Percentiles rank a stretch among this genome's conserved stretches.
Conservation (phyloP, 2,329 filamentous ascomycete species). For the Teratosphaeria destructans region DNA sequence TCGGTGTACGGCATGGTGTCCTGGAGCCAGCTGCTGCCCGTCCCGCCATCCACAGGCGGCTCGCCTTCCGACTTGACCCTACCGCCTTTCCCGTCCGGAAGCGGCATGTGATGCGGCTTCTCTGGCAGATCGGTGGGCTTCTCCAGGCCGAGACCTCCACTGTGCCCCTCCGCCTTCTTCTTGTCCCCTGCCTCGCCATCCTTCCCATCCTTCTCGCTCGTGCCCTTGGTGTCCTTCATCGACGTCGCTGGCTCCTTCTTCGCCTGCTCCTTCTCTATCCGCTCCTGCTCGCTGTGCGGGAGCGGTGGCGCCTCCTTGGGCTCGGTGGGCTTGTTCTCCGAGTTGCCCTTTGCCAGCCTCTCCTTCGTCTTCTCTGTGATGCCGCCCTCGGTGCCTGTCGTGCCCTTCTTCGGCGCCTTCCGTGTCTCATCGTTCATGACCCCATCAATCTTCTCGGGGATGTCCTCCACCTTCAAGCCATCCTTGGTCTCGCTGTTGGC, state of each 20-base stretch:
- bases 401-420: constrained; percentile 67
- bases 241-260: constrained; percentile 11
- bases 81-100: constrained; percentile 47
- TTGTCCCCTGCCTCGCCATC: constrained; percentile 24
- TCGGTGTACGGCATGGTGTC: constrained; percentile 31
- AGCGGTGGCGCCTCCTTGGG: constrained; percentile 79
- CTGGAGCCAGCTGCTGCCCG: constrained; percentile 20
- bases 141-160: constrained; percentile 27
- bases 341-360: constrained; percentile 57
- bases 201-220: constrained; percentile 24
- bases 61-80: constrained; percentile 12
- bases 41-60: constrained; percentile 12
- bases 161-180: constrained; percentile 22
- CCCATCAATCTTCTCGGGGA: constrained; percentile 55
- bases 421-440: constrained; percentile 88
- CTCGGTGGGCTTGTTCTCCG: constrained; percentile 65
- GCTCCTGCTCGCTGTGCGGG: constrained; percentile 70
- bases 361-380: constrained; percentile 80
- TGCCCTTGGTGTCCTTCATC: constrained; percentile 23
- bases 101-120: constrained; percentile 63
- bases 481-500: constrained; percentile 43
- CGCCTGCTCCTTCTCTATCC: constrained; percentile 33
- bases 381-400: constrained; percentile 78
- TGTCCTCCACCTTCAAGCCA: constrained; percentile 25
- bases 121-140: constrained; percentile 57